Evolutionary conservation across 163 green algal genomes (phyloP).

Genomic region (Volvox carteri): DNA sequence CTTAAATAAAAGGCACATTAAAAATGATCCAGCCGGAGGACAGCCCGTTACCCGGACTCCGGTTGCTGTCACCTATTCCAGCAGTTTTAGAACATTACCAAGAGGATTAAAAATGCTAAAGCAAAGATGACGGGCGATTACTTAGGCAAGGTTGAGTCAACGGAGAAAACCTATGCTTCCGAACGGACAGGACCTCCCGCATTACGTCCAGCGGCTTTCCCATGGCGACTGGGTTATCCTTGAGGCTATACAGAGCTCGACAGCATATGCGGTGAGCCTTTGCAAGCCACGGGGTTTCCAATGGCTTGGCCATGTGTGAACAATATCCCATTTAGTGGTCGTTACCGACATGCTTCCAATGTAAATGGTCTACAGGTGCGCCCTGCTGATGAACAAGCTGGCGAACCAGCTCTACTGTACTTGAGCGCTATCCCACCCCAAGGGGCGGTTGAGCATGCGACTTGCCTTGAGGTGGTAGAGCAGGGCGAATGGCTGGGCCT

Average conservation of each 20-base stretch:
- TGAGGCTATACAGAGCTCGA: conserved; percentile 4
- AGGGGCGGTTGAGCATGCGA: background rate
- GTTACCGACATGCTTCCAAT: too few species aligned
- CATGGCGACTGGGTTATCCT: conserved; percentile 44
- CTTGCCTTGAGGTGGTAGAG: conserved; percentile 46
- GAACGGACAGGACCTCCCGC: background rate
- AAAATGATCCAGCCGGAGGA: background rate
- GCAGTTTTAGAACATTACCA: background rate
- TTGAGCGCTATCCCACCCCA: background rate
- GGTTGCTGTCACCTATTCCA: background rate
- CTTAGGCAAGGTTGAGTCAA: background rate
- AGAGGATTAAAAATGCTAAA: background rate
- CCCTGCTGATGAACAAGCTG: background rate
- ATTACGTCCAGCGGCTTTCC: background rate
- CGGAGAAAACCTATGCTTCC: background rate
- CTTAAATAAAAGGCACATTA: background rate
- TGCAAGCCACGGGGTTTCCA: background rate
- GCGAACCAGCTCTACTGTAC: conserved; percentile 10
- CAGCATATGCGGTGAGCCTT: conserved; percentile 25
- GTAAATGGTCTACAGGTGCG: background rate
- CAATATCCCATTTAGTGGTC: too few species aligned
- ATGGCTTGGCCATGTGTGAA: too few species aligned
- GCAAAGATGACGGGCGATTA: background rate
- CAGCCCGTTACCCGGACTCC: background rate
- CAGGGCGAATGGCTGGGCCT: conserved; percentile 52